Evolutionary conservation across 192 early-diverging fungal species (phyloP), one percentile per base, ranked within the genome.

Genomic region (Podila verticillata): DNA sequence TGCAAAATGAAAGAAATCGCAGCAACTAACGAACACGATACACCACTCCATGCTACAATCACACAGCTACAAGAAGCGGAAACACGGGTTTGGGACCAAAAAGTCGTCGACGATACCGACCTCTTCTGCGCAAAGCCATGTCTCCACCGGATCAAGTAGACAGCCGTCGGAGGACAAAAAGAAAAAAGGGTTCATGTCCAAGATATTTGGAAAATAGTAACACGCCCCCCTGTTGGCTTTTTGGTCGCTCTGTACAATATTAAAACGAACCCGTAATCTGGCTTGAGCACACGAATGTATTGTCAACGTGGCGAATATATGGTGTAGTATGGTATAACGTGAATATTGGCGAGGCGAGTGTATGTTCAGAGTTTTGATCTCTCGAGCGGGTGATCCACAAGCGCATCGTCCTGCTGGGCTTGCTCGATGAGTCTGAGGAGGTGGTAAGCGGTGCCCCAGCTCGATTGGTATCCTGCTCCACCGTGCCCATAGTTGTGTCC

Each of bases 401-500:
- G 22, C 8, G 29, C 31, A 60, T 54, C 20, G 9, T 69, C 64
- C 10, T 32, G 47, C 34, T 64, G 28, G 7, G 78, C 84, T 26
- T 74, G 39, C 24, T 81, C 63, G 28, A 89, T 82, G 17, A 87
- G 64, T 19, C 70, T 49, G 0, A 85, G 35, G 17, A 74, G 82
- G 20, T 80, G 65, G 34, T 81, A 57, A 5, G 85, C 84, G 28
- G 88, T 82, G 8, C 87, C 87, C 89, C 88, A 92, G 75, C 87
- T 92, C 20, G 84, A 84, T 73, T 89, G 85, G 69, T 85, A 92
- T 70, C 89, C 89, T 65, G 83, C 59, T 61, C 86, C 74, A 26
- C 82, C 84, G 65, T 93, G 90, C 3, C 91, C 91, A 74, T 93
- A 93, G 65, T 91, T 90, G 61, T 93, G 91, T 0, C 85, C 84